phyloP scores from a whole-genome alignment of 257 asterid genomes.

The Solanum acaule region DNA sequence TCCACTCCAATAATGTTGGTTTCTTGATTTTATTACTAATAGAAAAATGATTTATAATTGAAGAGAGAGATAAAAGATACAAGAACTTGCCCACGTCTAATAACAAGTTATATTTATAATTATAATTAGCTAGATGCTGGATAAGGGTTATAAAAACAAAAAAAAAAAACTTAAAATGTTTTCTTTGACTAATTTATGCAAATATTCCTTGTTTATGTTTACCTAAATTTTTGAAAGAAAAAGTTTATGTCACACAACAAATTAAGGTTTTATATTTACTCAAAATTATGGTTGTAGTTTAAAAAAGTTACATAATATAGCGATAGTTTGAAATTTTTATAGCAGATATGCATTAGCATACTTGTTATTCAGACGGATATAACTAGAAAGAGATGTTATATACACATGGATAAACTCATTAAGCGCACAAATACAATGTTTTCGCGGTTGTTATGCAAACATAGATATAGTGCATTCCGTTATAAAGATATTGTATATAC shows the following conservation, averaged over 20 bases:
- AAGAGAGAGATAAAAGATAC: not conserved
- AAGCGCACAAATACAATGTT: not conserved
- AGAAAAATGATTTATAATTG: not conserved
- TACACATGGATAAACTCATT: not conserved
- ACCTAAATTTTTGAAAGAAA: not conserved
- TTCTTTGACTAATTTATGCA: not conserved
- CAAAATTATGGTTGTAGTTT: not conserved
- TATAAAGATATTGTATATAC: not conserved
- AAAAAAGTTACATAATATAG: not conserved
- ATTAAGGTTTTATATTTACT: not conserved
- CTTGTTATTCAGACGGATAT: rapidly evolving
- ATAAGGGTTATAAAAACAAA: not conserved
- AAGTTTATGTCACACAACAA: not conserved
- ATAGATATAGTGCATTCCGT: not conserved
- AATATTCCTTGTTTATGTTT: not conserved
- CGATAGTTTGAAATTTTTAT: not conserved
- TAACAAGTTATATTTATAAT: not conserved
- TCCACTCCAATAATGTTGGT: not conserved
- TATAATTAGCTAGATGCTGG: not conserved
- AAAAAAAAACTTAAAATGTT: not conserved
- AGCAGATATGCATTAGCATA: not conserved
- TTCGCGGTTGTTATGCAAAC: not conserved
- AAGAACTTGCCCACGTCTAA: not conserved
- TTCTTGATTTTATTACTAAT: not conserved
- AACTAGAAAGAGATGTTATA: not conserved